A percentile compares a stretch with the other conserved stretches of the same genome.
These are phyloP conservation scores for Cunninghamia lanceolata DNA, from an alignment of 75 land plant species.

Conservation along the genomic window DNA sequence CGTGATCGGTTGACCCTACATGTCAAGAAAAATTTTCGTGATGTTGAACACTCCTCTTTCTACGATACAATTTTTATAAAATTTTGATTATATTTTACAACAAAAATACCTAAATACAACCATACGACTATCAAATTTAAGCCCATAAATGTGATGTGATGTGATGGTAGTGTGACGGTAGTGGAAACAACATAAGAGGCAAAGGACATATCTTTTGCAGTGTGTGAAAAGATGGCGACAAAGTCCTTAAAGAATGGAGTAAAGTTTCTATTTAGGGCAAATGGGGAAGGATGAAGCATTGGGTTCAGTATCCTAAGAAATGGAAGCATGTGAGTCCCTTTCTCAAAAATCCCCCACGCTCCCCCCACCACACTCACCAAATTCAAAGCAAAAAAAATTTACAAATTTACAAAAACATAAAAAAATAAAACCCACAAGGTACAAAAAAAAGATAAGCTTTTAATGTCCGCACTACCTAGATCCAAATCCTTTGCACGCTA, in stretches of 20 bases:
- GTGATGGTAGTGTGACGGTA: too few relatives aligned
- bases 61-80: too few relatives aligned
- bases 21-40: too few relatives aligned
- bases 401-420: not conserved
- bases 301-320: not conserved
- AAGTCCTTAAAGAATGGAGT: not conserved
- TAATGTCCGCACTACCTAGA: not conserved
- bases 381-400: not conserved
- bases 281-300: not conserved
- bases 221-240: not conserved
- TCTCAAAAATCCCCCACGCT: not conserved
- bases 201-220: not conserved
- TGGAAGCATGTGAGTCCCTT: not conserved
- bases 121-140: too few relatives aligned
- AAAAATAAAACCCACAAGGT: not conserved
- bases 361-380: not conserved
- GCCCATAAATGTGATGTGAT: too few relatives aligned
- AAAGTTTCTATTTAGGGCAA: not conserved
- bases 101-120: too few relatives aligned
- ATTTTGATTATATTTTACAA: too few relatives aligned
- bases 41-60: too few relatives aligned
- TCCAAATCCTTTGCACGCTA: not conserved
- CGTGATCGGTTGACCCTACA: too few relatives aligned
- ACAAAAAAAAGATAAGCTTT: not conserved
- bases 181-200: not conserved